phyloP scores from a whole-genome alignment of 441 rosid species.

The Monsonia emarginata region DNA sequence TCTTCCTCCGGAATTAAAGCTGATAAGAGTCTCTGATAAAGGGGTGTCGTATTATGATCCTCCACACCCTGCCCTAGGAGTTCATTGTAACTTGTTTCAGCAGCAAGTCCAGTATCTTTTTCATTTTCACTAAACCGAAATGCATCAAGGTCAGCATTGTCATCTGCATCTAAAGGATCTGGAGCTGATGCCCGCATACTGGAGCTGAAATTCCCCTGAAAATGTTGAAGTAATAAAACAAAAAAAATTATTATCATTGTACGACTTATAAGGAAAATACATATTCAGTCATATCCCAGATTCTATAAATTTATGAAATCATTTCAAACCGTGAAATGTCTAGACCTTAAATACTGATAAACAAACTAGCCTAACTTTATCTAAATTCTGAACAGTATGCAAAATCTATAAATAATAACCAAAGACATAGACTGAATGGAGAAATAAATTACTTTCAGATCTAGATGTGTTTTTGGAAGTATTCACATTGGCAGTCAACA shows the following conservation, averaged over 20 bases:
- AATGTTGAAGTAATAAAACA: conserved; percentile 7
- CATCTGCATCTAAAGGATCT: conserved; percentile 31
- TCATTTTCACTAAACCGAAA: conserved; percentile 30
- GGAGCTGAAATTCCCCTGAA: conserved; percentile 46
- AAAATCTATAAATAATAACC: neutral
- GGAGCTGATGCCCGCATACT: conserved; percentile 25
- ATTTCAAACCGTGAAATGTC: neutral
- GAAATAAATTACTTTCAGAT: neutral
- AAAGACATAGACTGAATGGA: neutral
- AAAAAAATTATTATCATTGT: neutral
- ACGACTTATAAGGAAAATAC: conserved; percentile 13
- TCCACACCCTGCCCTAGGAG: conserved; percentile 25
- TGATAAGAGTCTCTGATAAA: conserved; percentile 70
- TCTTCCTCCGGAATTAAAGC: conserved; percentile 82
- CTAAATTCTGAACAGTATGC: neutral
- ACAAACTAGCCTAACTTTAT: neutral
- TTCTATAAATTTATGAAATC: neutral
- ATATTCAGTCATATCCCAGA: neutral
- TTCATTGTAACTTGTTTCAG: conserved; percentile 26
- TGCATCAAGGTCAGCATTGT: conserved; percentile 22
- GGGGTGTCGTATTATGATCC: conserved; percentile 39
- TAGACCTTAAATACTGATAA: neutral
- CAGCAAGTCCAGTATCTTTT: conserved; percentile 22
- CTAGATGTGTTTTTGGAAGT: neutral
- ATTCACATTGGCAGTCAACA: neutral